Conservation (phyloP, 2,329 filamentous ascomycete genomes). For the Uncinocarpus reesii region DNA sequence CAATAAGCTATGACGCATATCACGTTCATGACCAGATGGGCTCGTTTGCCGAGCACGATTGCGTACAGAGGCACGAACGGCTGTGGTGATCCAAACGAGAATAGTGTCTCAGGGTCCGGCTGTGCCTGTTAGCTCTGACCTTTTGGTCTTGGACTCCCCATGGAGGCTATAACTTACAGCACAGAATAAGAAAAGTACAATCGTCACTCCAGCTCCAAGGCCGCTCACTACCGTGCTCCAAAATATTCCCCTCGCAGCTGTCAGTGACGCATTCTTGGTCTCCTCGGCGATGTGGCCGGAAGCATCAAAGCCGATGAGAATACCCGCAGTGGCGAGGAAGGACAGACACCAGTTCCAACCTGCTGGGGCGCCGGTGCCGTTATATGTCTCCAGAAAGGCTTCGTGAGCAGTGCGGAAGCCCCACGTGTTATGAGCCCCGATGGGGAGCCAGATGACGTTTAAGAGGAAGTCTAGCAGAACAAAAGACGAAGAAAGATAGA, state of each 20-base stretch:
- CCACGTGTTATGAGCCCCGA: constrained; percentile 45
- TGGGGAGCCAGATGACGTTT: constrained; percentile 53
- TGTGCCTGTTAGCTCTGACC: constrained; percentile 22
- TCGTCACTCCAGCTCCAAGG: constrained; percentile 45
- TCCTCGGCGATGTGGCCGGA: constrained; percentile 53
- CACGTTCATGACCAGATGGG: constrained; percentile 53
- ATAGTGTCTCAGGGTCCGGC: constrained; percentile 45
- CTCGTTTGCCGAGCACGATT: constrained; percentile 45
- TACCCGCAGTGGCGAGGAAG: constrained; percentile 50
- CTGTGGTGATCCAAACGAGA: constrained; percentile 46
- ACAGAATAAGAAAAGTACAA: constrained; percentile 52
- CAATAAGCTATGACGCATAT: constrained; percentile 43
- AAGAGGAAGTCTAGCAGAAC: constrained; percentile 50
- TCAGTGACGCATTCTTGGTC: constrained; percentile 47
- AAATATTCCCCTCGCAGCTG: constrained; percentile 51
- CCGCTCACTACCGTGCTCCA: constrained; percentile 50
- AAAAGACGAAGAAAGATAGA: constrained; percentile 41
- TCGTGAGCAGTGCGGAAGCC: constrained; percentile 51
- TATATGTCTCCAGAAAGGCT: constrained; percentile 52
- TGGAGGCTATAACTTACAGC: constrained; percentile 31
- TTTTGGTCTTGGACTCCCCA: not conserved
- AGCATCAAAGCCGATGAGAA: constrained; percentile 52
- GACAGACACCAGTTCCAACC: constrained; percentile 56
- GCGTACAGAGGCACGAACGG: constrained; percentile 52
- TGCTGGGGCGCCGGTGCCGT: constrained; percentile 45